Percentiles rank a stretch among this genome's conserved stretches.
Conservation (phyloP, 1,284 basidiomycete species). For the Sporisorium exsertum region DNA sequence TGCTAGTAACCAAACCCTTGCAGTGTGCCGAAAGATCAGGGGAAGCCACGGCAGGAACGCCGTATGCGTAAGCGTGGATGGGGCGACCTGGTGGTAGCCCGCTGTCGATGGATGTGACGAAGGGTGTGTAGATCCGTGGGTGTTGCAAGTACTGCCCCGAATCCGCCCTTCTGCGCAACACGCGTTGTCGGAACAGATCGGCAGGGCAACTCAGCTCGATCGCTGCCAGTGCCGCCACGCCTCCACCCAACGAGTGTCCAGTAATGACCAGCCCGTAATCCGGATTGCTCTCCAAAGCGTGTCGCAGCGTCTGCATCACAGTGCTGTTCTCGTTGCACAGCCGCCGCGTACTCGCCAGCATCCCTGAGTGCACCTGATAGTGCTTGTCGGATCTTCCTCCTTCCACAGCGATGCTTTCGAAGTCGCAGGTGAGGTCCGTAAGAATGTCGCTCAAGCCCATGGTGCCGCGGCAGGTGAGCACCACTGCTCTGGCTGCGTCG, state of each 20-base stretch:
- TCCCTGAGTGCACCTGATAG: constrained; percentile 73
- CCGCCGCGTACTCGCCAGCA: constrained; percentile 71
- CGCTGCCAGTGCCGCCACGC: constrained; percentile 71
- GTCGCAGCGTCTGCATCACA: constrained; percentile 71
- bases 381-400: constrained; percentile 69
- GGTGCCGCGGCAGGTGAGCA: constrained; percentile 73
- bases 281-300: constrained; percentile 70
- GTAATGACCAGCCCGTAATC: constrained; percentile 72
- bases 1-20: constrained; percentile 71
- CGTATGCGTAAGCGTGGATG: constrained; percentile 72
- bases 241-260: constrained; percentile 73
- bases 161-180: constrained; percentile 15
- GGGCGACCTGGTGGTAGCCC: constrained; percentile 72
- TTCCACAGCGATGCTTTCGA: constrained; percentile 70
- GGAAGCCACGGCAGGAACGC: constrained; percentile 61
- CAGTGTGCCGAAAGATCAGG: constrained; percentile 71
- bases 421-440: constrained; percentile 73
- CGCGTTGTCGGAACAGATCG: constrained; percentile 63
- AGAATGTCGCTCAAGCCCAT: constrained; percentile 72
- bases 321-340: constrained; percentile 70
- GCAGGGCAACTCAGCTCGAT: constrained; percentile 68
- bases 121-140: constrained; percentile 70
- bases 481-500: constrained; percentile 70
- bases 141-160: constrained; percentile 47
- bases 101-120: constrained; percentile 70